A percentile compares a stretch with the other conserved stretches of the same genome.
Conservation (phyloP, 2,329 filamentous ascomycete genomes). For the Tympanopsis confertula region DNA sequence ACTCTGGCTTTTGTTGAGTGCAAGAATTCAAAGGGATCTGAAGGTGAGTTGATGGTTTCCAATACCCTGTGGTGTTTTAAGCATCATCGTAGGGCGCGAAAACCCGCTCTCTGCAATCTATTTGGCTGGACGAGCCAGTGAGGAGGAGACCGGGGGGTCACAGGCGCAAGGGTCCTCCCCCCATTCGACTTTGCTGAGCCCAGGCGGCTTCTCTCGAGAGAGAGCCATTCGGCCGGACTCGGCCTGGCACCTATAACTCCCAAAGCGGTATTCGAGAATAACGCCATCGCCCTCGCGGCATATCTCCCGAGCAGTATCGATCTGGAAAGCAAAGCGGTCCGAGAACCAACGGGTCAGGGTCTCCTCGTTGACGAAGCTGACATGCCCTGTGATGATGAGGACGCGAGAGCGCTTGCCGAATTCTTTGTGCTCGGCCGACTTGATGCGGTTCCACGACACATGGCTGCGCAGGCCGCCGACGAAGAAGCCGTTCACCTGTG, state of each 20-base stretch:
- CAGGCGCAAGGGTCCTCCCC: slow-evolving; percentile 7
- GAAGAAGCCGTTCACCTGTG: slow-evolving; percentile 15
- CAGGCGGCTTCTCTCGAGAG: slow-evolving; percentile 10
- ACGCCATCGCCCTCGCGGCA: slow-evolving; percentile 7
- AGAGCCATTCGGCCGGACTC: slow-evolving; percentile 27
- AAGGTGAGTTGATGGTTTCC: too few species aligned
- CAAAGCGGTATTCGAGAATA: slow-evolving; percentile 36
- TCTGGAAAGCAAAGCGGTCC: slow-evolving; percentile 29
- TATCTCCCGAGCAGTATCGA: slow-evolving; percentile 27
- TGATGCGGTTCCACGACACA: slow-evolving; percentile 36
- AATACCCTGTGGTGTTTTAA: too few species aligned
- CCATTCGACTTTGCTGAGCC: slow-evolving; percentile 7
- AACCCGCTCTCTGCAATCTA: too few species aligned
- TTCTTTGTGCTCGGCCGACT: slow-evolving; percentile 15
- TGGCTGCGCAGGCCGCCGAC: slow-evolving; percentile 22
- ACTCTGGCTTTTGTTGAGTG: too few species aligned
- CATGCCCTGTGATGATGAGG: slow-evolving; percentile 34
- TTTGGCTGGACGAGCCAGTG: too few species aligned
- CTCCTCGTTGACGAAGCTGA: slow-evolving; percentile 26
- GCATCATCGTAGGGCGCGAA: too few species aligned
- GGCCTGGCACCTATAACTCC: slow-evolving; percentile 41
- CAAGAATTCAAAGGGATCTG: too few species aligned
- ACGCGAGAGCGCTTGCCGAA: slow-evolving; percentile 27
- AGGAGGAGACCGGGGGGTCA: too few species aligned
- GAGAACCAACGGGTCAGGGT: slow-evolving; percentile 27